Conservation (phyloP, 768 basidiomycete species). For the Mycena vitilis region DNA sequence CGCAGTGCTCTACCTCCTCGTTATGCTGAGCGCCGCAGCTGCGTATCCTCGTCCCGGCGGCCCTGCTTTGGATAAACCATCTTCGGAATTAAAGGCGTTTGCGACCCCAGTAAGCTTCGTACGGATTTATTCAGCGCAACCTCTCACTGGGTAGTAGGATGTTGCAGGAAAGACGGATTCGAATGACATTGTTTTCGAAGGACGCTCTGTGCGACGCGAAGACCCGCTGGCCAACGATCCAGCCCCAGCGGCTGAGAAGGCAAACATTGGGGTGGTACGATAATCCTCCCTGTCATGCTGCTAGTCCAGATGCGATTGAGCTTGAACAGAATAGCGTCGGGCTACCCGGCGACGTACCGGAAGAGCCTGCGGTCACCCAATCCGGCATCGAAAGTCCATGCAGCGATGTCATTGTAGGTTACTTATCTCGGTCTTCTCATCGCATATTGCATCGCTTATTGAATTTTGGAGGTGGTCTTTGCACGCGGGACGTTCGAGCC, state of each 20-base stretch:
- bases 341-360: background rate
- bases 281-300: too few relatives aligned
- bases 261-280: too few relatives aligned
- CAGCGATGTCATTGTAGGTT: conserved; percentile 1
- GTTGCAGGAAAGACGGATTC: too few relatives aligned
- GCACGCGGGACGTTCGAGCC: background rate
- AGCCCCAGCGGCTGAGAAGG: too few relatives aligned
- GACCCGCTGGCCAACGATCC: too few relatives aligned
- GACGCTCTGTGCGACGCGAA: too few relatives aligned
- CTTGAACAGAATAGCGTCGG: too few relatives aligned
- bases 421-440: background rate
- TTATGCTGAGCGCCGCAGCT: background rate
- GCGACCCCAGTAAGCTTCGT: background rate
- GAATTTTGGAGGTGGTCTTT: background rate
- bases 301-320: too few relatives aligned
- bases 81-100: background rate
- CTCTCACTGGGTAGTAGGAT: too few relatives aligned
- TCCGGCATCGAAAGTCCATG: background rate
- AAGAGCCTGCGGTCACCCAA: background rate
- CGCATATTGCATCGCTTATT: background rate
- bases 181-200: too few relatives aligned
- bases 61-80: too few relatives aligned
- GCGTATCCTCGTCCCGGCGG: background rate
- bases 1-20: background rate
- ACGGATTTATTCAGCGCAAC: too few relatives aligned